phyloP scores from a whole-genome alignment of 2,329 filamentous ascomycete genomes.

The Trichophaea hybrida region DNA sequence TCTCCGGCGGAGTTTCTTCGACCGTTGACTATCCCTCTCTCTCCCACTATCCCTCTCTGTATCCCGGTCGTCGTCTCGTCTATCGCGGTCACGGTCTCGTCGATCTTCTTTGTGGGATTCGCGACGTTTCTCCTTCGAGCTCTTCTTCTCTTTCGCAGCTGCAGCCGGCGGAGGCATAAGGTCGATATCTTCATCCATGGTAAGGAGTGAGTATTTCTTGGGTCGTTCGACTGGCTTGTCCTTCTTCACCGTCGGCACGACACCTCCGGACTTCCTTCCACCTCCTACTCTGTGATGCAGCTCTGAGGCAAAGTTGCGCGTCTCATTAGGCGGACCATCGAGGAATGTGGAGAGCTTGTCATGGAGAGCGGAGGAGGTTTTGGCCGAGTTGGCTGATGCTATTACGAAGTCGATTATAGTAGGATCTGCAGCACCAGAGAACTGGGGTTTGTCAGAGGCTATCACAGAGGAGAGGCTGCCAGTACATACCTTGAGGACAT shows the following conservation, averaged over 20 bases:
- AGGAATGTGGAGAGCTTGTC: constrained; percentile 41
- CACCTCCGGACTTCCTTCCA: constrained; percentile 11
- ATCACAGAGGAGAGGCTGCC: not conserved
- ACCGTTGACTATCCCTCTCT: constrained; percentile 32
- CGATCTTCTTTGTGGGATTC: constrained; percentile 13
- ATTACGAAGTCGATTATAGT: constrained; percentile 45
- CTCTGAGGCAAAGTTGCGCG: constrained; percentile 28
- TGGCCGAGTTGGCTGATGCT: constrained; percentile 39
- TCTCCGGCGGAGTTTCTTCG: constrained; percentile 39
- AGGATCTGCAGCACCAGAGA: constrained; percentile 42
- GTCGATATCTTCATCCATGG: constrained; percentile 52
- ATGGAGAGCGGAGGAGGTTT: constrained; percentile 36
- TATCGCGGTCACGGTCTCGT: constrained; percentile 21
- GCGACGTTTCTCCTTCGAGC: constrained; percentile 16
- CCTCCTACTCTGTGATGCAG: constrained; percentile 25
- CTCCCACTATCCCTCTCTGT: constrained; percentile 30
- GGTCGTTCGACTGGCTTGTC: constrained; percentile 31
- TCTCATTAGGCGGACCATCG: constrained; percentile 37
- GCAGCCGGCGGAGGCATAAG: constrained; percentile 25
- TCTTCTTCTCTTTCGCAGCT: constrained; percentile 30
- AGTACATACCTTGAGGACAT: constrained; percentile 22
- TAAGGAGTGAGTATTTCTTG: constrained; percentile 52
- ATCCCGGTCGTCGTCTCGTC: constrained; percentile 29
- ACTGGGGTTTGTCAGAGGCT: constrained; percentile 13
- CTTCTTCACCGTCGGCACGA: constrained; percentile 10